A percentile compares a stretch with the other conserved stretches of the same genome.
These are phyloP conservation scores for Petunia secreta DNA, from an alignment of 257 asterid genomes.

Conservation along the genomic window DNA sequence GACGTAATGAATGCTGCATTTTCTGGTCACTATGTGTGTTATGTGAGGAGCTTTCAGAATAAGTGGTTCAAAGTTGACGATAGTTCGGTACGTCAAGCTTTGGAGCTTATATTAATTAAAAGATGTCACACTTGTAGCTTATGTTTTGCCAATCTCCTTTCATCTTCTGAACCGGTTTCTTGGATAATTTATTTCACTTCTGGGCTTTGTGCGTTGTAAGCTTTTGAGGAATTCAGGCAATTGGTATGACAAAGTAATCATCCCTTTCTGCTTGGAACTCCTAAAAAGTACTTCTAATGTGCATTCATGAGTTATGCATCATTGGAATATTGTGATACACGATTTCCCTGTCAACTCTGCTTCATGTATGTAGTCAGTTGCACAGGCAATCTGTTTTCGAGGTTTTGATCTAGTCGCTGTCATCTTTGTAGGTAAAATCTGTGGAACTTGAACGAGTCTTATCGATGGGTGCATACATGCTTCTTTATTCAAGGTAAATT, in stretches of 20 bases:
- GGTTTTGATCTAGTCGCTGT: conserved; percentile 39
- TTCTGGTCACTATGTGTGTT: conserved; percentile 87
- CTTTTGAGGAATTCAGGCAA: conserved; percentile 5
- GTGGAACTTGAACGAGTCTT: conserved; percentile 70
- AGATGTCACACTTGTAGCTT: not conserved
- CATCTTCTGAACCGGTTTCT: conserved; percentile 12
- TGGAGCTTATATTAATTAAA: not conserved
- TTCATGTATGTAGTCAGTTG: not conserved
- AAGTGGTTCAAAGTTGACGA: conserved; percentile 83
- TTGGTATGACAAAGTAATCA: not conserved
- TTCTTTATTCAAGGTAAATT: conserved; percentile 77
- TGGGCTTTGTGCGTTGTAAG: not conserved
- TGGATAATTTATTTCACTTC: not conserved
- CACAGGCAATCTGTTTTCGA: not conserved
- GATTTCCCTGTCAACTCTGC: conserved; percentile 1
- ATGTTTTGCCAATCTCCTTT: not conserved
- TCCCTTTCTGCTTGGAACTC: conserved; percentile 1
- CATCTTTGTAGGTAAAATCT: conserved; percentile 63
- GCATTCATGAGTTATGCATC: conserved; percentile 11
- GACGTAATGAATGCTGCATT: conserved; percentile 69
- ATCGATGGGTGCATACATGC: conserved; percentile 75
- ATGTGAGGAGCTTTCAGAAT: conserved; percentile 65
- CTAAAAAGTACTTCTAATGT: not conserved
- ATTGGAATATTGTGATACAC: not conserved
- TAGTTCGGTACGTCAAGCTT: conserved; percentile 51